These are phyloP conservation scores for Musa schizocarpa DNA, from an alignment of 176 grass and related monocot genomes.

Conservation along the genomic window DNA sequence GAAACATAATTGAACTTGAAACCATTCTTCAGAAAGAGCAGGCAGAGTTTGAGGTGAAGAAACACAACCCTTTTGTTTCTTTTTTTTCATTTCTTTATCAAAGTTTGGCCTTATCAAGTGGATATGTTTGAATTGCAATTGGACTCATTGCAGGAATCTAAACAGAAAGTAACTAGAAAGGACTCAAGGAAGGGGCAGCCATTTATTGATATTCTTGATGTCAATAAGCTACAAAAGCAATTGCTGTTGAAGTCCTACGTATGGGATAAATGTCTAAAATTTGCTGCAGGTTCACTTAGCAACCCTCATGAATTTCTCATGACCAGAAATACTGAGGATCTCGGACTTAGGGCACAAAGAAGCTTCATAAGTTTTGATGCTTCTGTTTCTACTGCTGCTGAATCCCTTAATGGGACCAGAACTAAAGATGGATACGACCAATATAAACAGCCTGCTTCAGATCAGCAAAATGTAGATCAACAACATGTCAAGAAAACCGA, in stretches of 20 bases:
- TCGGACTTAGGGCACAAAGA: slow-evolving; percentile 30
- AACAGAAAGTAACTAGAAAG: slow-evolving; percentile 55
- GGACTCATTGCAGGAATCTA: slow-evolving; percentile 54
- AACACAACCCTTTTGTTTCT: slow-evolving; percentile 11
- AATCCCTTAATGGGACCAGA: slow-evolving; percentile 11
- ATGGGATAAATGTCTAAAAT: slow-evolving; percentile 76
- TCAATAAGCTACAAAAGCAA: slow-evolving; percentile 73
- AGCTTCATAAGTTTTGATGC: slow-evolving; percentile 24
- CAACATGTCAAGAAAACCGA: slow-evolving; percentile 22
- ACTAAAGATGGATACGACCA: neutral
- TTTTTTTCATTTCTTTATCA: neutral
- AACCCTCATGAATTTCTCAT: slow-evolving; percentile 37
- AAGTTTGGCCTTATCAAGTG: neutral
- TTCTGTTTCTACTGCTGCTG: slow-evolving; percentile 26
- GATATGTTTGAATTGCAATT: slow-evolving; percentile 21
- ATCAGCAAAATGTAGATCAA: slow-evolving; percentile 19
- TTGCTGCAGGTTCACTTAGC: slow-evolving; percentile 51
- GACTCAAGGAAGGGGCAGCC: slow-evolving; percentile 45
- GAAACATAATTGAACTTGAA: slow-evolving; percentile 68
- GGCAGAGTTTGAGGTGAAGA: slow-evolving; percentile 57
- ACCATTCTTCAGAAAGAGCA: slow-evolving; percentile 61
- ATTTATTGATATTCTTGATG: slow-evolving; percentile 84
- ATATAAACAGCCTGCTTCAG: neutral
- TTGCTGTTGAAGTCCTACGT: slow-evolving; percentile 77
- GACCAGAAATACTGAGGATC: slow-evolving; percentile 34